Base-by-base conservation (phyloP, 1,284 basidiomycete species). In the Ustilago cynodontis region DNA sequence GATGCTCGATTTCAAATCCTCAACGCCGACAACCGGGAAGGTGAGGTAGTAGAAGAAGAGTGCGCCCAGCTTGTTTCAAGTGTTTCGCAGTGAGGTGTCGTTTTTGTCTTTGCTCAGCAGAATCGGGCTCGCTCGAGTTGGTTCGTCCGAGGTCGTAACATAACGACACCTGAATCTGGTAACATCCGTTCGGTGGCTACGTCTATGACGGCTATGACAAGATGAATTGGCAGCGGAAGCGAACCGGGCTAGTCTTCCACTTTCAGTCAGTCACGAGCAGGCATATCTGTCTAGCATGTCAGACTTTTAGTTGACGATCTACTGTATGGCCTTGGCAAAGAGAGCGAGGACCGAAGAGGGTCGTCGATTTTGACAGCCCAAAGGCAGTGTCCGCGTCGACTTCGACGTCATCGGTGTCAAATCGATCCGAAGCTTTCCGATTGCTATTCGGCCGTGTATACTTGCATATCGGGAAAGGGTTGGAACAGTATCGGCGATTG, bases 351-450 rank as follows among this genome's bases (percentile, higher is more conserved):
- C 14, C 6, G 16, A 13, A 18, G 13, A 28, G 28, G n/a, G 50
- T 35, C 31, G 50, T 29, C 29, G 31, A 52, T 33, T 33, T 33
- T 22, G 22, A 52, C 14, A 43, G 47, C 26, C 28, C 47, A 49
- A 2, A 13, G 28, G 49, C 39, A 45, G 59, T 53, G 50, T 10
- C 16, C 59, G 51, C 59, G 50, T 61, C 51, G n/a, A 31, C 22
- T 41, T 29, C 51, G 58, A 66, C 64, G 64, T 66, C 64, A 66
- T 66, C 57, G 26, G 57, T 47, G 39, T 24, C 26, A 37, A 45
- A 47, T 65, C 63, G 56, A 65, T 65, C 63, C 63, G 63, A 65
- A 53, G 50, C 43, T 39, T 24, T 59, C 63, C 63, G 63, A 65
- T 8, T 22, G 6, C 22, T 8, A 45, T 5, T 26, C 63, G 63